Evolutionary conservation across 2,329 filamentous ascomycete genomes (phyloP), one percentile per base, ranked within the genome.

Genomic region (Cryphonectria radicalis): DNA sequence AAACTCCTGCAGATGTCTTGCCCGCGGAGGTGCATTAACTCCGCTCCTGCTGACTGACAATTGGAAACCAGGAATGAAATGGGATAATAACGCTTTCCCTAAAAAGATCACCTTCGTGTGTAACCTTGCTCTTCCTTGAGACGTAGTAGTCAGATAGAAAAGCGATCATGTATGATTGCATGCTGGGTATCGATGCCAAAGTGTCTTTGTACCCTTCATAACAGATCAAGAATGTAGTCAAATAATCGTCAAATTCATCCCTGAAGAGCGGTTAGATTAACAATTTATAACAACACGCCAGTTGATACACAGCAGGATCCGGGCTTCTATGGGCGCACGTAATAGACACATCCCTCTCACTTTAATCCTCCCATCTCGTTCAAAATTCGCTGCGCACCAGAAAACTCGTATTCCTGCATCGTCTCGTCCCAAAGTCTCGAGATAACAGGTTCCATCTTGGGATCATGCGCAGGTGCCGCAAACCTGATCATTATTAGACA

Each of bases 331-430:
- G 50, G 13, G 43, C 11, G 5, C n/a, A 19, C 11, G n/a, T 13
- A 3, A 46, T 0, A 11, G 17, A 37, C 32, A 62, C 8, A 19
- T n/a, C 32, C 28, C 32, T n/a, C 17, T 37, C 35, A 22, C 59
- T 37, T 32, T 40, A 4, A 43, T 43, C 4, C n/a, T 14, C 19
- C 3, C 37, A 63, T 40, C 4, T 14, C n/a, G 17, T 63, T 37
- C 11, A 63, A n/a, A 37, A 40, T 63, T 6, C 13, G 40, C 22
- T 63, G 35, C 0, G 37, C 67, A 3, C 70, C 70, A 5, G 28
- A 66, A 60, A 69, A 71, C 13, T 71, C 68, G 4, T 69, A 59
- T 28, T 71, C 42, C 66, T 65, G 60, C 70, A 71, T 71, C 11
- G 70, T 71, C 42, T 71, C 70, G 6, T 68, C 70, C 70, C 67